A percentile compares a stretch with the other conserved stretches of the same genome.
phyloP scores from a whole-genome alignment of 108 stramenopile genomes.

The Skeletonema tropicum region DNA sequence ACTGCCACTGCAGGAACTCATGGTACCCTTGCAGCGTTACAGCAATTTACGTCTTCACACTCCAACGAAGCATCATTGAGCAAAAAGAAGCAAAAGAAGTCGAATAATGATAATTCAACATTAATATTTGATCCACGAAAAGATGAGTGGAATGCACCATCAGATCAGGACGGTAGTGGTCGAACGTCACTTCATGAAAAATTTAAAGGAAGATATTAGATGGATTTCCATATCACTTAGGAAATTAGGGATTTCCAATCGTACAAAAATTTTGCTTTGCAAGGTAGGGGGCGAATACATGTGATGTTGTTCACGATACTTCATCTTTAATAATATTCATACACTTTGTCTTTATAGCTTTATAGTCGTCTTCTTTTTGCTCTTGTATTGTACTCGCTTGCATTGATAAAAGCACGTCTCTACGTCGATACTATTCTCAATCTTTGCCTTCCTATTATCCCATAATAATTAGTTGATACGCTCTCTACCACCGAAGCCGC shows the following conservation, averaged over 20 bases:
- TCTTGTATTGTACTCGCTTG: too few relatives aligned
- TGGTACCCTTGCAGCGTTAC: conserved; percentile 40
- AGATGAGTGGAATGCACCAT: conserved; percentile 81
- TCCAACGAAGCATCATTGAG: not conserved
- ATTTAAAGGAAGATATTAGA: conserved; percentile 81
- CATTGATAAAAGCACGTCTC: too few relatives aligned
- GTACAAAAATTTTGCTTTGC: too few relatives aligned
- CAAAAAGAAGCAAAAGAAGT: not conserved
- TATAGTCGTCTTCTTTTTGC: too few relatives aligned
- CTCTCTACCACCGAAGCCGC: not conserved
- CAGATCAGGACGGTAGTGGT: conserved; percentile 81
- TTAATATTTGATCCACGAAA: conserved; percentile 51
- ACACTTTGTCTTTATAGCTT: too few relatives aligned
- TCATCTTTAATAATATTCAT: too few relatives aligned
- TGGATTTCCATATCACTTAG: too few relatives aligned
- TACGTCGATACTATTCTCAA: too few relatives aligned
- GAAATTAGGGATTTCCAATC: too few relatives aligned
- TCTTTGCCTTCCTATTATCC: too few relatives aligned
- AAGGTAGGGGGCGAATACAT: too few relatives aligned
- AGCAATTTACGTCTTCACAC: conserved; percentile 2
- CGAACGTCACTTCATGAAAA: conserved; percentile 77
- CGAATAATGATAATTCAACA: conserved; percentile 1
- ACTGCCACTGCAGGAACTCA: not conserved
- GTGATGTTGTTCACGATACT: too few relatives aligned
- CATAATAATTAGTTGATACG: not conserved